Evolutionary conservation across 129 eudicot species (phyloP), one percentile per base, ranked within the genome.

Genomic region (Lonicera japonica): DNA sequence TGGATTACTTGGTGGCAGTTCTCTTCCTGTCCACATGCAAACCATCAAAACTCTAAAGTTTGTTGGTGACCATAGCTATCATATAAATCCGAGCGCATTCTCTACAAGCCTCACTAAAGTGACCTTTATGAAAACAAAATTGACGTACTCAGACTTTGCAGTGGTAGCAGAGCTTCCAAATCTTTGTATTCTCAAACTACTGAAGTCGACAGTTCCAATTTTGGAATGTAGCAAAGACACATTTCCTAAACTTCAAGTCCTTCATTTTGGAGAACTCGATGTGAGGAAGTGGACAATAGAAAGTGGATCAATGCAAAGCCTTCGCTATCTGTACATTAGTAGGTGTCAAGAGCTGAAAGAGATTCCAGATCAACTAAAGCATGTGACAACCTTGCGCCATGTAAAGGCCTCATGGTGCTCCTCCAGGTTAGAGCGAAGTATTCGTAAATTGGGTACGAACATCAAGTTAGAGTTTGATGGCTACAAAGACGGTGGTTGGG

Each of bases 101-200:
- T 29, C 36, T 1, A 1, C 36, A 6, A 19, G 60, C n/a, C 16
- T 55, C 29, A 55, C 60, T 5, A 55, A 55, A 13, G 5, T 55
- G 11, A 55, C 60, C 60, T 55, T 55, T 1, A 55, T 12, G 21
- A 1, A 55, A 12, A 55, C 60, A 1, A 23, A 22, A 25, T 16
- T 55, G 11, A 16, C 9, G 21, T 22, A 10, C 5, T 9, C 21
- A 8, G 15, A 8, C 29, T 9, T 55, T 21, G 34, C 13, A 8
- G 21, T 22, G 60, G 16, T 55, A 11, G 60, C 29, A n/a, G 14
- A 22, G 25, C n/a, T 55, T 21, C 60, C 60, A 55, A 55, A 55
- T 16, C 38, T 55, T 12, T 16, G 7, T 12, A 25, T 55, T 20
- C 60, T 55, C 29, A 55, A 55, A 55, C 60, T 55, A 0, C 34